A percentile compares a stretch with the other conserved stretches of the same genome.
These are phyloP conservation scores for Candida sakaeoensis DNA, from an alignment of 805 yeast species.

Conservation along the genomic window DNA sequence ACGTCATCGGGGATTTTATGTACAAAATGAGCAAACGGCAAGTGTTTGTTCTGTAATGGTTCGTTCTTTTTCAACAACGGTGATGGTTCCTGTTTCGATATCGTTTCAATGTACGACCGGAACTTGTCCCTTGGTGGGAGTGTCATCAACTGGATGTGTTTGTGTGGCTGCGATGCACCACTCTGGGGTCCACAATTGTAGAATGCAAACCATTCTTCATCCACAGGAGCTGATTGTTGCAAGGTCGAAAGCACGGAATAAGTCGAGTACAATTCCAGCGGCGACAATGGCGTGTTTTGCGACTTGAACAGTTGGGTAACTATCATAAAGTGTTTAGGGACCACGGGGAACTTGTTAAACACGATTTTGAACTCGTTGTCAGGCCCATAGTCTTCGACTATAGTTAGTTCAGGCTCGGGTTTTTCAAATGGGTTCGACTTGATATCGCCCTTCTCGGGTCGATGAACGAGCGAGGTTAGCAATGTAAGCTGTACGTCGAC, in stretches of 20 bases:
- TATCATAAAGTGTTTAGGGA: conserved; percentile 72
- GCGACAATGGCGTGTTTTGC: conserved; percentile 69
- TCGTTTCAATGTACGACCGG: conserved; percentile 51
- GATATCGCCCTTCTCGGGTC: conserved; percentile 38
- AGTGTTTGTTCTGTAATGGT: conserved; percentile 43
- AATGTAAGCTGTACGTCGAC: conserved; percentile 28
- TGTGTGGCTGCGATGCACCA: conserved; percentile 95
- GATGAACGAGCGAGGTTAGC: conserved; percentile 30
- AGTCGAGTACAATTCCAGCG: conserved; percentile 62
- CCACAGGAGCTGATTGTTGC: conserved; percentile 30
- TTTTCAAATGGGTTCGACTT: conserved; percentile 69
- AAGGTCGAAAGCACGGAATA: conserved; percentile 51
- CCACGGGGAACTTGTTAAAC: conserved; percentile 83
- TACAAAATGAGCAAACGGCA: conserved; percentile 80
- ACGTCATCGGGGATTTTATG: conserved; percentile 52
- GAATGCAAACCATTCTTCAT: conserved; percentile 66
- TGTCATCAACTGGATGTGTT: conserved; percentile 82
- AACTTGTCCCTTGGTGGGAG: conserved; percentile 51
- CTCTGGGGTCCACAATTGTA: conserved; percentile 84
- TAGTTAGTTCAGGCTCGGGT: conserved; percentile 73
- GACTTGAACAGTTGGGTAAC: conserved; percentile 71
- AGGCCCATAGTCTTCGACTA: conserved; percentile 49
- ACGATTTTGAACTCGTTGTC: conserved; percentile 57
- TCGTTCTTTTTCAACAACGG: conserved; percentile 18
- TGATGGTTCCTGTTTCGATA: conserved; percentile 41